These are phyloP conservation scores for Lindgomyces ingoldianus DNA, from an alignment of 495 filamentous ascomycete species.

Conservation along the genomic window DNA sequence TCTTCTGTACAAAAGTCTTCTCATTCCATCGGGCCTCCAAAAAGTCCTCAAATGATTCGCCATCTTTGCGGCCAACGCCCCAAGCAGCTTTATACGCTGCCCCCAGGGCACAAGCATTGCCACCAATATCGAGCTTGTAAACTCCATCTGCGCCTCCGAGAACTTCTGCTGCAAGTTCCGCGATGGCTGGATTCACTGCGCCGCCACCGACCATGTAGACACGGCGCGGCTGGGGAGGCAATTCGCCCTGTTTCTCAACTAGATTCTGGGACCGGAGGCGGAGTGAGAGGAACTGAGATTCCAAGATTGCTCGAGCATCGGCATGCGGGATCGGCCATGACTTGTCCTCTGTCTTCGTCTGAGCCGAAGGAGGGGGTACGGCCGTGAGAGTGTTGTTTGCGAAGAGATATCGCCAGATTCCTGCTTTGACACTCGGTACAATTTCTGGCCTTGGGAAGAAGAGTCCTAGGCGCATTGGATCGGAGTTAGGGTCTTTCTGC, in stretches of 20 bases:
- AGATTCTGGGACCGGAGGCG: constrained; percentile 78
- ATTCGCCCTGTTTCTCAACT: constrained; percentile 55
- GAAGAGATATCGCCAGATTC: constrained; percentile 82
- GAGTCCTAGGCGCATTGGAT: constrained; percentile 76
- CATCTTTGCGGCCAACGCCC: constrained; percentile 67
- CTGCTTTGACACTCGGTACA: constrained; percentile 80
- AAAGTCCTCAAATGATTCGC: constrained; percentile 83
- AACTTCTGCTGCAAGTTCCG: constrained; percentile 76
- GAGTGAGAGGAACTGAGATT: constrained; percentile 88
- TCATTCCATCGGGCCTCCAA: constrained; percentile 83
- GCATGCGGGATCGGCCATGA: constrained; percentile 57
- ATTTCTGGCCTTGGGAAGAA: constrained; percentile 96
- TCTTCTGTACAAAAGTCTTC: constrained; percentile 74
- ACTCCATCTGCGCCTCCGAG: constrained; percentile 87
- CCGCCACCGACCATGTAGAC: constrained; percentile 95
- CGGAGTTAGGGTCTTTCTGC: constrained; percentile 49
- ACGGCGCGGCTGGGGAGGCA: constrained; percentile 81
- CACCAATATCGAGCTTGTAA: constrained; percentile 89
- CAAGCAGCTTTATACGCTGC: constrained; percentile 97
- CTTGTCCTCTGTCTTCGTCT: constrained; percentile 45
- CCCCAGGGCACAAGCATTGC: constrained; percentile 91
- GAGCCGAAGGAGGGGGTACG: too few relatives aligned
- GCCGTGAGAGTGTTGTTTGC: constrained; percentile 38
- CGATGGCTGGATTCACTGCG: constrained; percentile 82
- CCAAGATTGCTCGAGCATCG: constrained; percentile 87